Evolutionary conservation across 345 rosid species (phyloP).

Genomic region (Geranium rotundifolium): DNA sequence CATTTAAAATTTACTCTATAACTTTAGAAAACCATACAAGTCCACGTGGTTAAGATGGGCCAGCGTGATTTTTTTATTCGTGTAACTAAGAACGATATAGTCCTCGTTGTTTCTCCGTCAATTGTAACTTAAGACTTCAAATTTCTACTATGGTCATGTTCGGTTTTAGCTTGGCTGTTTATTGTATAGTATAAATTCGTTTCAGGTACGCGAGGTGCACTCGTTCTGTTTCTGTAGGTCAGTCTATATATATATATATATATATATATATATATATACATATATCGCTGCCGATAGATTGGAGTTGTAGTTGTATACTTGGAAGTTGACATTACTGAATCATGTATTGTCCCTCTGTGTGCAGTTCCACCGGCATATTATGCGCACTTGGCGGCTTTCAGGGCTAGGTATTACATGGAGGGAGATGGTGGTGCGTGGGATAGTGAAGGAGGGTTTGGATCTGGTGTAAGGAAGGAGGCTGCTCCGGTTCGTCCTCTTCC

Average conservation of each 20-base stretch:
- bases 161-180: no score
- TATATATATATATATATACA: no score
- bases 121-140: neutral
- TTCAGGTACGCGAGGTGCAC: constrained; percentile 71
- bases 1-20: no score
- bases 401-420: constrained; percentile 51
- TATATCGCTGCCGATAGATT: no score
- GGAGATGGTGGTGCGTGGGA: constrained; percentile 19
- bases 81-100: no score
- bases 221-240: constrained; percentile 57
- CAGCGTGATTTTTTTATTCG: no score
- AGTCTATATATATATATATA: neutral
- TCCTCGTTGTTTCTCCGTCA: neutral
- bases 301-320: no score
- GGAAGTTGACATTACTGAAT: neutral
- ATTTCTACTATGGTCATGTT: no score
- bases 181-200: neutral
- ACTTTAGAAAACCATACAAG: no score
- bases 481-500: constrained; percentile 22
- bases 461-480: constrained; percentile 2
- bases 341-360: neutral
- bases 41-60: no score
- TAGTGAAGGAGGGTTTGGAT: constrained; percentile 7
- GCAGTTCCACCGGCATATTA: constrained; percentile 74
- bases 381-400: constrained; percentile 53